Percentiles rank a stretch among this genome's conserved stretches.
Evolutionary conservation across 1,284 basidiomycete species (phyloP).

Genomic region (Pulveroboletus ridleyi): DNA sequence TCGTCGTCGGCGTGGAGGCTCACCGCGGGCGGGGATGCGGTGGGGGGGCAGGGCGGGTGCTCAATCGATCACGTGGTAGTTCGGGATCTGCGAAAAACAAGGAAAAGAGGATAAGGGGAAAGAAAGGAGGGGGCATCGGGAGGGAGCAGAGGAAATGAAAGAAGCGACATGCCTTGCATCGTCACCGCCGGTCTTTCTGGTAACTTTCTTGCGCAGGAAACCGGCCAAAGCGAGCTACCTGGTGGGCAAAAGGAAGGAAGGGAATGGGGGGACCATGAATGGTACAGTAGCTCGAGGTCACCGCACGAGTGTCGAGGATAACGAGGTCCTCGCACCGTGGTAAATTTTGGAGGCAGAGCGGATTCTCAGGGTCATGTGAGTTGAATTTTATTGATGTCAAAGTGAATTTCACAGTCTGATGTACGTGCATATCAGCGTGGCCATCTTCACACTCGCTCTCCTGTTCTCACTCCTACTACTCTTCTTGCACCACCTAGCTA

Average conservation of each 20-base stretch:
- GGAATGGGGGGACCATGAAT: slow-evolving; percentile 15
- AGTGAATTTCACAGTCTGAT: no score
- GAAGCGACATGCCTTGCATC: slow-evolving; percentile 4
- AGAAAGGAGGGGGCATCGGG: slow-evolving; percentile 29
- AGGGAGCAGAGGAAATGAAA: slow-evolving; percentile 14
- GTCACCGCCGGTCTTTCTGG: slow-evolving; percentile 11
- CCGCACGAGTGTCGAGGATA: slow-evolving; percentile 14
- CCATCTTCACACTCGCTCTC: slow-evolving; percentile 91
- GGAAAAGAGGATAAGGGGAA: slow-evolving; percentile 48
- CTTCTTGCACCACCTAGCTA: slow-evolving; percentile 48
- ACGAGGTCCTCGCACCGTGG: slow-evolving; percentile 1
- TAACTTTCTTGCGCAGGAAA: slow-evolving; percentile 54
- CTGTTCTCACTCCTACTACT: slow-evolving; percentile 66
- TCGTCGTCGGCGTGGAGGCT: neutral
- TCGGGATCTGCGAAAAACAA: slow-evolving; percentile 26
- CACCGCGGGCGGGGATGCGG: slow-evolving; percentile 28
- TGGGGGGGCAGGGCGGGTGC: slow-evolving; percentile 18
- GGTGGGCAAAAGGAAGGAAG: neutral
- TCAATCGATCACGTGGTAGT: slow-evolving; percentile 4
- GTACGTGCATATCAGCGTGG: slow-evolving; percentile 84
- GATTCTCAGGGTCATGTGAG: no score
- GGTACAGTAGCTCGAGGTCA: slow-evolving; percentile 17
- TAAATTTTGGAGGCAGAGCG: no score
- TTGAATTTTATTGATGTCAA: no score
- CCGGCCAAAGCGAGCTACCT: slow-evolving; percentile 48